Evolutionary conservation across 345 rosid species (phyloP).

Genomic region (Linum tenue): DNA sequence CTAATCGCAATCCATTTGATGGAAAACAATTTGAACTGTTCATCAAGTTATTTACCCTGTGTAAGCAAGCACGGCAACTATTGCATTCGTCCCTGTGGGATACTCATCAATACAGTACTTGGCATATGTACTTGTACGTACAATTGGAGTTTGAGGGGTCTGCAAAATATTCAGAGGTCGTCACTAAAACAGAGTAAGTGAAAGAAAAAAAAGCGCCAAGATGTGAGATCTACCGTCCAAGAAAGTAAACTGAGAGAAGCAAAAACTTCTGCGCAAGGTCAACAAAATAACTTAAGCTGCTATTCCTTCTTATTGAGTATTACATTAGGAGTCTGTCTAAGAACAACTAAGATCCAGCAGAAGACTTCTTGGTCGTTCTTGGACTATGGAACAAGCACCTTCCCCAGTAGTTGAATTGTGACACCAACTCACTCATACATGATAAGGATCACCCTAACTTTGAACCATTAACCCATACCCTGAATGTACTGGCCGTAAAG

Average conservation of each 20-base stretch:
- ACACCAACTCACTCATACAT: too few relatives aligned
- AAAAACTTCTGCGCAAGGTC: background rate
- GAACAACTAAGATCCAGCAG: background rate
- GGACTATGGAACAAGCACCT: too few relatives aligned
- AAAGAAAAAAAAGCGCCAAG: slow-evolving; percentile 5
- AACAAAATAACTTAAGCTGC: background rate
- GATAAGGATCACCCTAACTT: too few relatives aligned
- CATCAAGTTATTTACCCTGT: slow-evolving; percentile 51
- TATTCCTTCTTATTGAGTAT: too few relatives aligned
- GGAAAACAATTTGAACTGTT: background rate
- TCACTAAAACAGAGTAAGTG: slow-evolving; percentile 1
- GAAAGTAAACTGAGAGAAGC: too few relatives aligned
- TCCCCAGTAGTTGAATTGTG: too few relatives aligned
- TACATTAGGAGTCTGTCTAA: background rate
- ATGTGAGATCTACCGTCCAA: background rate
- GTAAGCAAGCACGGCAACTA: slow-evolving; percentile 92
- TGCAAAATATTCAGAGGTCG: slow-evolving; percentile 29
- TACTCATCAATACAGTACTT: slow-evolving; percentile 68
- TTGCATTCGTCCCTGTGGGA: slow-evolving; percentile 95
- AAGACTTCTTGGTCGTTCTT: too few relatives aligned
- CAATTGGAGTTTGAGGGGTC: slow-evolving; percentile 97
- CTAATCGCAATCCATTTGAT: background rate
- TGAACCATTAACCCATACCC: too few relatives aligned
- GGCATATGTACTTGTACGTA: slow-evolving; percentile 65
- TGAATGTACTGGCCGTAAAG: too few relatives aligned